Percentiles rank a stretch among this genome's conserved stretches.
phyloP scores from a whole-genome alignment of 208 protist genomes.

The Acanthamoeba castellanii region DNA sequence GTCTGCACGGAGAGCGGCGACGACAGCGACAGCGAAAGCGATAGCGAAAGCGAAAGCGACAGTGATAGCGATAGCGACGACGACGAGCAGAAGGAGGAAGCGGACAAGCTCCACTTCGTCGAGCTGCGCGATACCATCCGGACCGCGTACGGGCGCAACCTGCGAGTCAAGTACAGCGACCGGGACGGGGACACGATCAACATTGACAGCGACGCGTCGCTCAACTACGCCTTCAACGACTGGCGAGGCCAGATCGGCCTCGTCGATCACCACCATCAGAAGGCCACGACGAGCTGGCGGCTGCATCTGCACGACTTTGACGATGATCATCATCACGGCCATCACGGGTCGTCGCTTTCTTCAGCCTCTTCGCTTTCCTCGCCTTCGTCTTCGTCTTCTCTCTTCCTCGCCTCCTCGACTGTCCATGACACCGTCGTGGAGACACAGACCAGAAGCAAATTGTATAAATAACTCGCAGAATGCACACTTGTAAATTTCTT shows the following conservation, averaged over 20 bases:
- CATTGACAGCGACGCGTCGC: neutral
- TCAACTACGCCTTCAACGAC: conserved; percentile 23
- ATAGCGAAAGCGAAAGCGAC: neutral
- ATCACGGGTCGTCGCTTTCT: neutral
- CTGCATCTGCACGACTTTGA: neutral
- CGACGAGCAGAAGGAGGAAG: neutral
- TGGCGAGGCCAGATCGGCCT: neutral
- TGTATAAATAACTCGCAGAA: too few relatives aligned
- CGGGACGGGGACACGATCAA: neutral
- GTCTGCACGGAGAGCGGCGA: neutral
- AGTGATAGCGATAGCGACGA: neutral
- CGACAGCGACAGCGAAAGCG: neutral
- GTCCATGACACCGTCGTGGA: too few relatives aligned
- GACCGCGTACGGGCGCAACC: neutral
- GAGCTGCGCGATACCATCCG: neutral
- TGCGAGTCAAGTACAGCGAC: neutral
- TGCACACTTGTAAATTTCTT: too few relatives aligned
- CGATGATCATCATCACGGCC: neutral
- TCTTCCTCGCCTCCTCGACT: too few relatives aligned
- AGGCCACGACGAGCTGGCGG: neutral
- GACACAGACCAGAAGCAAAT: too few relatives aligned
- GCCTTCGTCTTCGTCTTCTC: neutral
- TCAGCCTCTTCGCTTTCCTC: neutral
- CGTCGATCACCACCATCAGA: neutral
- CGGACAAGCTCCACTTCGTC: neutral